Evolutionary conservation across 1,284 basidiomycete genomes (phyloP), one percentile per base, ranked within the genome.

Genomic region (Blastosporella zonata): DNA sequence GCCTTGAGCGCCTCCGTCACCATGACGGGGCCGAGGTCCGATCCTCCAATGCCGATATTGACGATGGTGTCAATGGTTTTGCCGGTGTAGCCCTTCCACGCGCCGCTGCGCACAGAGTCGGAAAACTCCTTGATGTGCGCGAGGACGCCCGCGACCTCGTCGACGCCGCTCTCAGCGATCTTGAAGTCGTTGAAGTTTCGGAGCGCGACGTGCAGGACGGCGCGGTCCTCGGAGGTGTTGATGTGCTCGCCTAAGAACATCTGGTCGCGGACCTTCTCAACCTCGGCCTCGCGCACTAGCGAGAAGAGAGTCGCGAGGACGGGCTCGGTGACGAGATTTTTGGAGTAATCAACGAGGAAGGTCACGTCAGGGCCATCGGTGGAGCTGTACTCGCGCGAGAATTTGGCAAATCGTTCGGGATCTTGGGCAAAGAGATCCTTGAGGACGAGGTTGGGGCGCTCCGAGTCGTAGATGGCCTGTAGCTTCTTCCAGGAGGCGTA

Each of bases 21-120:
- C 97, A 99, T 99, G 63, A 97, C 94, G 28, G 96, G 96, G 23
- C 96, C 96, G 43, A 99, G 79, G 70, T 99, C 96, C 29, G 94
- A 97, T 46, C 96, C 96, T 55, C 96, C 97, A 64, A 99, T 99
- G 58, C 96, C 96, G 61, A 99, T 97, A 77, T 98, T 99, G 67
- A 99, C 94, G 69, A 99, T 86, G 47, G 93, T 86, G 64, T 87
- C 83, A 78, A 99, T 98, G 15, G 81, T 64, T 75, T 98, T 97
- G 52, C 96, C 96, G 0, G 94, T 97, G 77, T 97, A 98, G 25
- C 97, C 97, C 71, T 90, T 97, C 92, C 93, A 96, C 40, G 74
- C 75, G 23, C 95, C 95, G 54, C 78, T 87, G 54, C 96, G 82
- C 41, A 99, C 82, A 31, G 83, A 74, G 35, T 97, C 86, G 45